Evolutionary conservation across 2,329 filamentous ascomycete species (phyloP).

Genomic region (Ilyonectria mors-panacis): DNA sequence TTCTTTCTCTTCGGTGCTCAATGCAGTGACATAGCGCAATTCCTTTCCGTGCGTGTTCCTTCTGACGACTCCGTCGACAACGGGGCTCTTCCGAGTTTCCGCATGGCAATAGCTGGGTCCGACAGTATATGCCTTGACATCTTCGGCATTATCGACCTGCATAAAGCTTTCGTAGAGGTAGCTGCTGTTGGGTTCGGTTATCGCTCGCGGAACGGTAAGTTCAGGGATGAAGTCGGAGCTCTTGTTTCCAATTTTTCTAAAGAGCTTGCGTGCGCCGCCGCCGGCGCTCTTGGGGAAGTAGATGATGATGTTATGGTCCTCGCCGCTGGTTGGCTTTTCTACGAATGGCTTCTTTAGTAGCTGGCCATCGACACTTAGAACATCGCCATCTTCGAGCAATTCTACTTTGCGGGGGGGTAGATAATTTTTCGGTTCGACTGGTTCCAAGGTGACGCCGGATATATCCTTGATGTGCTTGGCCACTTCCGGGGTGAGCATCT

Average conservation of each 20-base stretch:
- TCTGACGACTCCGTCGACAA: conserved; percentile 95
- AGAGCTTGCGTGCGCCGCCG: conserved; percentile 91
- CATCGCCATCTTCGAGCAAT: conserved; percentile 91
- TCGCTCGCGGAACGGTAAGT: conserved; percentile 82
- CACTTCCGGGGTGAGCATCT: conserved; percentile 82
- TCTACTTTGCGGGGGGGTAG: conserved; percentile 82
- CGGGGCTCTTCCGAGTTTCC: conserved; percentile 96
- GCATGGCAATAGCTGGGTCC: conserved; percentile 94
- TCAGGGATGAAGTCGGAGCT: conserved; percentile 93
- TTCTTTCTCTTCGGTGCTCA: conserved; percentile 84
- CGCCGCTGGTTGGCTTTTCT: conserved; percentile 97
- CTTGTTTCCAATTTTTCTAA: conserved; percentile 98
- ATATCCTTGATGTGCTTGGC: conserved; percentile 84
- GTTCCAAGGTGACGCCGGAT: conserved; percentile 82
- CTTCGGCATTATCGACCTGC: conserved; percentile 95
- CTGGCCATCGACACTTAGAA: conserved; percentile 87
- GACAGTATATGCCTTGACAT: conserved; percentile 98
- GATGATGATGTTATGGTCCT: conserved; percentile 99
- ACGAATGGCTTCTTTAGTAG: conserved; percentile 93
- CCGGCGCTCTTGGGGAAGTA: conserved; percentile 92
- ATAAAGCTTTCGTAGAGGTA: conserved; percentile 99
- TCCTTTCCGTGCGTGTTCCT: conserved; percentile 98
- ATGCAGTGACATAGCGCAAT: conserved; percentile 91
- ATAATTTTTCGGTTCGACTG: conserved; percentile 73
- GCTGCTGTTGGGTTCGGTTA: conserved; percentile 85